phyloP scores from a whole-genome alignment of 2,329 filamentous ascomycete genomes.

The Curvularia verruculosa region DNA sequence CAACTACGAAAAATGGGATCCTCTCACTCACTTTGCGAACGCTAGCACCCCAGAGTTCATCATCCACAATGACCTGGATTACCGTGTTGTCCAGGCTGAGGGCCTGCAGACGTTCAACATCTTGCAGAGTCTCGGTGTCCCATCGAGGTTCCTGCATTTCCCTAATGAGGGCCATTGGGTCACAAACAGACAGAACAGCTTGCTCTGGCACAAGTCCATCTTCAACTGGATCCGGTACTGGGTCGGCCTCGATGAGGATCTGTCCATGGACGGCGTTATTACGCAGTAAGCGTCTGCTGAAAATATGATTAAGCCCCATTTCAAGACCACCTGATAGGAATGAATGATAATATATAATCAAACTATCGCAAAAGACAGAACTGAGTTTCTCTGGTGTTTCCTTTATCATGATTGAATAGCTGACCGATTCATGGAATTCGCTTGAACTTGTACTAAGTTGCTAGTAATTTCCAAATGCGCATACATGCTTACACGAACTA shows the following conservation, averaged over 20 bases:
- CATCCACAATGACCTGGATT: slow-evolving; percentile 88
- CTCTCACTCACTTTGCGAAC: slow-evolving; percentile 62
- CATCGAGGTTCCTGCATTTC: slow-evolving; percentile 79
- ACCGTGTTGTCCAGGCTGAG: slow-evolving; percentile 83
- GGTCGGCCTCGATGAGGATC: slow-evolving; percentile 38
- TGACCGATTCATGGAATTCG: background rate
- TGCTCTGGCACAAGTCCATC: slow-evolving; percentile 76
- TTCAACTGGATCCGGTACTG: slow-evolving; percentile 48
- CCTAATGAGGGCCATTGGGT: slow-evolving; percentile 84
- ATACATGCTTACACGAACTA: no score
- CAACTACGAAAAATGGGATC: slow-evolving; percentile 64
- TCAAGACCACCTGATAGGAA: background rate
- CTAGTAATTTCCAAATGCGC: no score
- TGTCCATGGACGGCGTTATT: slow-evolving; percentile 41
- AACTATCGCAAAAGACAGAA: background rate
- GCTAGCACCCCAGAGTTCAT: slow-evolving; percentile 88
- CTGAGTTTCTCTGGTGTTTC: no score
- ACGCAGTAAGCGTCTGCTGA: slow-evolving; percentile 30
- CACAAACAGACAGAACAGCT: slow-evolving; percentile 83
- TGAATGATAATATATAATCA: background rate
- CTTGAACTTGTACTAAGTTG: background rate
- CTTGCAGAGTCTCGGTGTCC: slow-evolving; percentile 75
- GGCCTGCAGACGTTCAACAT: slow-evolving; percentile 85
- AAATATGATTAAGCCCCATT: no score
- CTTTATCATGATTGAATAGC: no score